Percentiles rank a stretch among this genome's conserved stretches.
phyloP scores from a whole-genome alignment of 306 rosid genomes.

The Trifolium pratense region DNA sequence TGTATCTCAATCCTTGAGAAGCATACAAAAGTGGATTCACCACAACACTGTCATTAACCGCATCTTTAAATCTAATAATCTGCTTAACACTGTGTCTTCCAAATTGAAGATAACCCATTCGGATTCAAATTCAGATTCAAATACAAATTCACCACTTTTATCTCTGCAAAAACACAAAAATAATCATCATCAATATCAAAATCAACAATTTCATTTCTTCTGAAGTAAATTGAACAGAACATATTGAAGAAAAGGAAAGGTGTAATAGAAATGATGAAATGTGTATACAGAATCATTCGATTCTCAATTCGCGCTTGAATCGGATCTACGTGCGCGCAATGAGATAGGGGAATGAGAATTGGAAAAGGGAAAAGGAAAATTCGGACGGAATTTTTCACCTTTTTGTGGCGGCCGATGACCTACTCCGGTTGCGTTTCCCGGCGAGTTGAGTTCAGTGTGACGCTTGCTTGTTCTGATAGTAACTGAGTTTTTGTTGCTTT shows the following conservation, averaged over 20 bases:
- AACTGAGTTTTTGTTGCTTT: neutral
- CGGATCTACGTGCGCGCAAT: neutral
- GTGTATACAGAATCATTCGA: too few relatives aligned
- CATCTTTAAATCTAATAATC: slow-evolving; percentile 53
- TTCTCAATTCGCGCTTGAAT: neutral
- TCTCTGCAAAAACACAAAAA: neutral
- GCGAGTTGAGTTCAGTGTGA: neutral
- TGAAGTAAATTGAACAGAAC: neutral
- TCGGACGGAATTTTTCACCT: neutral
- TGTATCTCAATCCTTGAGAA: slow-evolving; percentile 74
- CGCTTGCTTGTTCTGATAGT: neutral
- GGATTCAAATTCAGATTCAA: slow-evolving; percentile 49
- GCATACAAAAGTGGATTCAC: slow-evolving; percentile 67
- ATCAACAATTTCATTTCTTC: neutral
- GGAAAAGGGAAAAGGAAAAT: neutral
- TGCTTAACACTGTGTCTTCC: slow-evolving; percentile 69
- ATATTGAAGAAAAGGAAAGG: neutral
- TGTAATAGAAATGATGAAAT: neutral
- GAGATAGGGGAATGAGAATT: neutral
- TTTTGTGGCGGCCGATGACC: neutral
- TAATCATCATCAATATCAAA: neutral
- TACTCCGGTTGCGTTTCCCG: neutral
- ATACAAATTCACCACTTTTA: neutral
- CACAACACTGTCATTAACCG: slow-evolving; percentile 50
- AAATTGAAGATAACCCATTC: slow-evolving; percentile 55